Evolutionary conservation across 805 yeast species (phyloP).

Genomic region (Lachancea fermentati): DNA sequence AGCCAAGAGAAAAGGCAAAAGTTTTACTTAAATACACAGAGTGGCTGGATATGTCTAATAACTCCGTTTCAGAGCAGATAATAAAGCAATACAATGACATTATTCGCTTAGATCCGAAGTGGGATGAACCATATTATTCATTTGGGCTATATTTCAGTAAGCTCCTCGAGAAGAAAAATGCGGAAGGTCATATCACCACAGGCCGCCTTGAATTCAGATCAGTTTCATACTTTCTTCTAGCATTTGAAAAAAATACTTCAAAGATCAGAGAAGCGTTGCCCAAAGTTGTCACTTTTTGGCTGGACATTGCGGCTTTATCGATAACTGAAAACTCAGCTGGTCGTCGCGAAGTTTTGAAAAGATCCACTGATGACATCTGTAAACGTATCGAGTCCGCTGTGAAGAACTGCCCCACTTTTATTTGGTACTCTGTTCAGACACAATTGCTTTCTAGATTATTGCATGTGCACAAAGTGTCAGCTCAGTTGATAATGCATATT

Average conservation of each 20-base stretch:
- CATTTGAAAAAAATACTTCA: constrained; percentile 40
- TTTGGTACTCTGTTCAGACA: constrained; percentile 80
- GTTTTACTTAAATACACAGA: constrained; percentile 74
- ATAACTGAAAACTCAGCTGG: constrained; percentile 19
- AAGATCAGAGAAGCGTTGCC: constrained; percentile 82
- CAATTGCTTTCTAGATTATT: constrained; percentile 77
- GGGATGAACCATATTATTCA: constrained; percentile 78
- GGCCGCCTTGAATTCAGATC: constrained; percentile 29
- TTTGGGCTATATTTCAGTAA: constrained; percentile 77
- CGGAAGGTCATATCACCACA: constrained; percentile 30
- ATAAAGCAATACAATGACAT: constrained; percentile 63
- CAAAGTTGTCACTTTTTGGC: constrained; percentile 85
- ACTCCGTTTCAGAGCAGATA: constrained; percentile 69
- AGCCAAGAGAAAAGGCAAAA: constrained; percentile 28
- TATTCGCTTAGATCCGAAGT: constrained; percentile 44
- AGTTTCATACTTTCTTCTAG: constrained; percentile 25
- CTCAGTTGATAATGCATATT: constrained; percentile 50
- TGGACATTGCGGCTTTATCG: constrained; percentile 47
- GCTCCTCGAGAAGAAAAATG: constrained; percentile 60
- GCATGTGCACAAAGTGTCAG: constrained; percentile 54
- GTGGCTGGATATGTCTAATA: constrained; percentile 86
- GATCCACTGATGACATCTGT: constrained; percentile 42
- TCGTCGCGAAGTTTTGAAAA: constrained; percentile 28
- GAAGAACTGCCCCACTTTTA: constrained; percentile 44
- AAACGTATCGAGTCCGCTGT: constrained; percentile 42